Percentiles rank a stretch among this genome's conserved stretches.
Conservation (phyloP, 768 basidiomycete species). For the Rubroboletus satanas region DNA sequence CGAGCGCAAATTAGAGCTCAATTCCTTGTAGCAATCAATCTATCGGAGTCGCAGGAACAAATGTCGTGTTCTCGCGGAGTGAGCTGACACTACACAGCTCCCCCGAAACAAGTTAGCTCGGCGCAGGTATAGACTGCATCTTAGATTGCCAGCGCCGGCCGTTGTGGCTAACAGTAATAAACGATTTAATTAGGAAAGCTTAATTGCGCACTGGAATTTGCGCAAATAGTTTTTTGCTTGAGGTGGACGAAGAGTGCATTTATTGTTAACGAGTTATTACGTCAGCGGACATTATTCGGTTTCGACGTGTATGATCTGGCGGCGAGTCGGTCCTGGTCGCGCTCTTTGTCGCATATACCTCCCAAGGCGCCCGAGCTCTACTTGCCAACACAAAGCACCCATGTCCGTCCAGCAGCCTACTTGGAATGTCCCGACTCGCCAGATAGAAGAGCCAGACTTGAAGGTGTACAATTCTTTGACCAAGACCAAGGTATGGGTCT, state of each 20-base stretch:
- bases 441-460: conserved; percentile 46
- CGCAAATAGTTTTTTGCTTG: conserved; percentile 3
- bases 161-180: not conserved
- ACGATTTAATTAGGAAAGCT: not conserved
- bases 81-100: not conserved
- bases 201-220: not conserved
- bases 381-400: not conserved
- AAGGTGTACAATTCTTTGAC: conserved; percentile 92
- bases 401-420: conserved; percentile 63
- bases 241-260: not conserved
- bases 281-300: conserved; percentile 15
- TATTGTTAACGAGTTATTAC: conserved; percentile 10
- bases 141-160: not conserved
- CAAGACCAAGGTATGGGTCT: conserved; percentile 68
- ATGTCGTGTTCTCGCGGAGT: no score
- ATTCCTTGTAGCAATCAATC: not conserved
- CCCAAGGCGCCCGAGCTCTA: conserved; percentile 4
- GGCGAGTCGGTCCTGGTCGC: conserved; percentile 14
- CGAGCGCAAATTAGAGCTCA: conserved; percentile 3
- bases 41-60: not conserved
- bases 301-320: conserved; percentile 20
- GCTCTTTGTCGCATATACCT: conserved; percentile 5
- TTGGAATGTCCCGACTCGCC: conserved; percentile 41
- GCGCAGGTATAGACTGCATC: not conserved
- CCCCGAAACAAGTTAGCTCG: not conserved